These are phyloP conservation scores for Phaffomyces antillensis DNA, from an alignment of 805 yeast genomes.

Conservation along the genomic window DNA sequence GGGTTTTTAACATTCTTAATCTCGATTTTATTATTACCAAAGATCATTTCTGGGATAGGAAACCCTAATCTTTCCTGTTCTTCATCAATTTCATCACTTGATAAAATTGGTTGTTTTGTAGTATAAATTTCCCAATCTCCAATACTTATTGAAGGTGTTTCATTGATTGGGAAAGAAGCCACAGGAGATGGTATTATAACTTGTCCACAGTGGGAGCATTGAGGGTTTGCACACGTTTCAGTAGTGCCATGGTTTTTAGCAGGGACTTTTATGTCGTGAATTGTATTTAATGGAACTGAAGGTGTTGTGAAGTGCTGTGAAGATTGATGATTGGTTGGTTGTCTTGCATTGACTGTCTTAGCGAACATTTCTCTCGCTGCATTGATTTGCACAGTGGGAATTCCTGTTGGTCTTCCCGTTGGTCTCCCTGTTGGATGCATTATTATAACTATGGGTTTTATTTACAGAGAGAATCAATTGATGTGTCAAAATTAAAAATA, in stretches of 20 bases:
- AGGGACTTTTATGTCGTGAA: slow-evolving; percentile 29
- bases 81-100: slow-evolving; percentile 62
- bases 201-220: slow-evolving; percentile 58
- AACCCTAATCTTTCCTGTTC: slow-evolving; percentile 54
- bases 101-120: slow-evolving; percentile 68
- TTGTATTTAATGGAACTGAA: neutral
- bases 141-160: slow-evolving; percentile 62
- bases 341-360: slow-evolving; percentile 28
- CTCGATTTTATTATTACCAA: slow-evolving; percentile 71
- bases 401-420: slow-evolving; percentile 32
- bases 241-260: slow-evolving; percentile 31
- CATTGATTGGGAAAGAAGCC: slow-evolving; percentile 54
- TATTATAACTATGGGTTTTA: too few species aligned
- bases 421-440: slow-evolving; percentile 1
- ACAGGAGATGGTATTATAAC: slow-evolving; percentile 76
- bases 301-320: neutral
- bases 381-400: slow-evolving; percentile 48
- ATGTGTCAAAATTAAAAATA: too few species aligned
- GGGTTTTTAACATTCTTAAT: slow-evolving; percentile 33
- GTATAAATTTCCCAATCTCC: slow-evolving; percentile 75
- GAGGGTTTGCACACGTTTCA: slow-evolving; percentile 31
- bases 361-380: slow-evolving; percentile 60
- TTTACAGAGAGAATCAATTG: too few species aligned
- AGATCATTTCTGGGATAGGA: slow-evolving; percentile 96
- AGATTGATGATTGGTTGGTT: slow-evolving; percentile 12